These are phyloP conservation scores for Trichoderma atrobrunneum DNA, from an alignment of 2,329 filamentous ascomycete genomes.

Conservation along the genomic window DNA sequence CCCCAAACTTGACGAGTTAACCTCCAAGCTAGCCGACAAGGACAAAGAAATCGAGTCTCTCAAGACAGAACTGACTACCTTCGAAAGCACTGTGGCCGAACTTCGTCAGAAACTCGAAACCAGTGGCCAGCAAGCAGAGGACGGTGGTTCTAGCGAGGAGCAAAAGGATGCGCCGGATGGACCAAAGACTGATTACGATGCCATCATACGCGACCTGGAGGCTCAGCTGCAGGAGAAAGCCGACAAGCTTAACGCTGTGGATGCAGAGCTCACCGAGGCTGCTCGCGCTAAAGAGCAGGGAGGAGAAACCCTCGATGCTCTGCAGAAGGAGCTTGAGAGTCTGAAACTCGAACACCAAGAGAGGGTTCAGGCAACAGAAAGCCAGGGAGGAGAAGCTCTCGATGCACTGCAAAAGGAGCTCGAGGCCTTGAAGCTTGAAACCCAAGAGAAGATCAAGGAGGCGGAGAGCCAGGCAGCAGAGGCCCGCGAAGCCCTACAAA, in stretches of 20 bases:
- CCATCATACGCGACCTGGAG: constrained; percentile 47
- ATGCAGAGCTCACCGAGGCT: constrained; percentile 51
- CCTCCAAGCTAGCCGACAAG: constrained; percentile 56
- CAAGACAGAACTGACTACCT: constrained; percentile 54
- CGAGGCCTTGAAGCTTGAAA: not conserved
- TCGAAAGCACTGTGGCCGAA: constrained; percentile 54
- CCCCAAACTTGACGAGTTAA: constrained; percentile 59
- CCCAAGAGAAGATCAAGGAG: not conserved
- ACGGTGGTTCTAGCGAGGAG: constrained; percentile 42
- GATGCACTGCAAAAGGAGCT: not conserved
- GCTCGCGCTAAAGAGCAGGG: constrained; percentile 48
- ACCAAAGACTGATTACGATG: constrained; percentile 50
- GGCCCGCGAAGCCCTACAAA: constrained; percentile 19
- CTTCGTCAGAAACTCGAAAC: constrained; percentile 50
- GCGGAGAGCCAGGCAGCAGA: not conserved
- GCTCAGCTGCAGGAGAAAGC: constrained; percentile 47
- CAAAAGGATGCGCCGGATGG: constrained; percentile 42
- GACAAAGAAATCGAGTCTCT: constrained; percentile 57
- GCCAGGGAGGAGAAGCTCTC: not conserved
- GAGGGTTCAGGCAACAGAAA: not conserved
- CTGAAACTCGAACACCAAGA: not conserved
- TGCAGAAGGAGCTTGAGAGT: constrained; percentile 35
- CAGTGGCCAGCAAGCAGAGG: constrained; percentile 35
- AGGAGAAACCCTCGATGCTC: constrained; percentile 45
- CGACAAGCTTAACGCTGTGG: constrained; percentile 50